Percentiles rank a stretch among this genome's conserved stretches.
phyloP scores from a whole-genome alignment of 345 rosid species.

The Conringia planisiliqua region DNA sequence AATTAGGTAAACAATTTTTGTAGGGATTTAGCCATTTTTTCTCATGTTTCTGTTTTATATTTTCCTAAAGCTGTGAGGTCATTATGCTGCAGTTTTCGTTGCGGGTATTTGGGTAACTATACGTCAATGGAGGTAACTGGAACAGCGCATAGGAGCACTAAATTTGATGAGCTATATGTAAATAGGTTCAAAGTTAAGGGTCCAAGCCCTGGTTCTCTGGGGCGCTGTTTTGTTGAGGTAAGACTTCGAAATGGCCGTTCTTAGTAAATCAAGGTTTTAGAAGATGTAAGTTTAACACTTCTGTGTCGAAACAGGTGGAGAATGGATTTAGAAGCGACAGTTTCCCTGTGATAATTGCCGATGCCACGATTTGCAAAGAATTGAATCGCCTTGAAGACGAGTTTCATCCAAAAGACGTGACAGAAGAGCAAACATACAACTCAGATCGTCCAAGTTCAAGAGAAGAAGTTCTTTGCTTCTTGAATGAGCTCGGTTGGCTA shows the following conservation, averaged over 20 bases:
- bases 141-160: constrained; percentile 22
- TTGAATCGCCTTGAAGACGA: constrained; percentile 70
- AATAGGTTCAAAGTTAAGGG: constrained; percentile 44
- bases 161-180: constrained; percentile 52
- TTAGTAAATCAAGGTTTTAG: neutral
- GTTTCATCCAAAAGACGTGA: constrained; percentile 40
- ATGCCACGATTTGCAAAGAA: constrained; percentile 68
- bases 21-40: neutral
- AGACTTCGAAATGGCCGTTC: neutral
- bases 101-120: constrained; percentile 59
- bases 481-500: constrained; percentile 91
- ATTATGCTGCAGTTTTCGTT: constrained; percentile 54
- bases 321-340: constrained; percentile 79
- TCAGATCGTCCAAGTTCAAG: constrained; percentile 46
- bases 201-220: constrained; percentile 32
- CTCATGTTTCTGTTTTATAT: neutral
- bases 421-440: constrained; percentile 26
- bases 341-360: constrained; percentile 80
- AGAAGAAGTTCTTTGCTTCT: constrained; percentile 68
- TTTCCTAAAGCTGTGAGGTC: neutral
- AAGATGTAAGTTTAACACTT: neutral
- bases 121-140: constrained; percentile 45
- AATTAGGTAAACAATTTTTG: constrained; percentile 45
- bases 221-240: constrained; percentile 90
- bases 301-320: constrained; percentile 55